A percentile compares a stretch with the other conserved stretches of the same genome.
Evolutionary conservation across 345 rosid genomes (phyloP).

Genomic region (Durio zibethinus): DNA sequence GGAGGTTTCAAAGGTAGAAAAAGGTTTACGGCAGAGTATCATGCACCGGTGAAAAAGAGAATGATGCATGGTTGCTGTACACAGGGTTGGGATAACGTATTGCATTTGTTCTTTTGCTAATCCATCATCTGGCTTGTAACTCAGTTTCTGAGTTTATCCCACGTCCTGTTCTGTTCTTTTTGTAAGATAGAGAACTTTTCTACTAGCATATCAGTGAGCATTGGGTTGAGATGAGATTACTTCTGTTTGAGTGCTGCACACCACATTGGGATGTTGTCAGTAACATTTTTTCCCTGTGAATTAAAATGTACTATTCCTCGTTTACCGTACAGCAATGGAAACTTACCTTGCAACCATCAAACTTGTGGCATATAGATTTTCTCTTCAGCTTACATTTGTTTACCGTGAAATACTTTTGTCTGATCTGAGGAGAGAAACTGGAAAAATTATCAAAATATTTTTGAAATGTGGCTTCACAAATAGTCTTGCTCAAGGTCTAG

Average conservation of each 20-base stretch:
- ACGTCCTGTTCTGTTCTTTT: slow-evolving; percentile 19
- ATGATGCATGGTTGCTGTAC: not conserved
- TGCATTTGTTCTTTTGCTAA: slow-evolving; percentile 8
- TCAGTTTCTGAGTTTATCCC: slow-evolving; percentile 5
- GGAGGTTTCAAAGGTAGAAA: not conserved
- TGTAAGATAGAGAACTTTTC: slow-evolving; percentile 31
- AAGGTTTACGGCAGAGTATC: not conserved
- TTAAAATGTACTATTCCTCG: slow-evolving; percentile 7
- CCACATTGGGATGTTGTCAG: slow-evolving; percentile 5
- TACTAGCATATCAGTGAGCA: slow-evolving; percentile 17
- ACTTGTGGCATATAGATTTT: not conserved
- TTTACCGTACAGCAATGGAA: not conserved
- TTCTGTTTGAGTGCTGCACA: not conserved
- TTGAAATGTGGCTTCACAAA: no score
- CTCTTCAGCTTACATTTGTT: not conserved
- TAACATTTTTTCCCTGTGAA: slow-evolving; percentile 6
- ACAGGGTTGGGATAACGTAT: not conserved
- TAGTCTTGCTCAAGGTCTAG: no score
- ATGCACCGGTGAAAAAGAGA: not conserved
- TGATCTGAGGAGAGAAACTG: no score
- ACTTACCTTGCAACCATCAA: not conserved
- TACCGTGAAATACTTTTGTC: not conserved
- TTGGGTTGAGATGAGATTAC: slow-evolving; percentile 19
- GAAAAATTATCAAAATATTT: no score
- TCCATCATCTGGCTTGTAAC: slow-evolving; percentile 11